Base-by-base conservation (phyloP, 2,329 filamentous ascomycete species). In the Epichloe bromicola region DNA sequence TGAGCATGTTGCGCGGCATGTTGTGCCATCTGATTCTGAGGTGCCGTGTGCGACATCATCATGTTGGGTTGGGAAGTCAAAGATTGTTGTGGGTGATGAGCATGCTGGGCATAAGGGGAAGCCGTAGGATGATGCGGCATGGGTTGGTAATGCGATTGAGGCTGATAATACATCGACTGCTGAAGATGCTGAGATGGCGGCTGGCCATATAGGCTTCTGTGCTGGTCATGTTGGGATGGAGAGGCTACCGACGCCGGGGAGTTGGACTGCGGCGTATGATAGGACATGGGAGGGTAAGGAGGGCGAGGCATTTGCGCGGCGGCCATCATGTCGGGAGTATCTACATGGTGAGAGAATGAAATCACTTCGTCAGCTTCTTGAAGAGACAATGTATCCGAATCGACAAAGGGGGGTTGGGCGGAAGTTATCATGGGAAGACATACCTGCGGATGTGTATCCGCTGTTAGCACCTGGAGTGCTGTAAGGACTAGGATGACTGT, bases 221-320 rank as follows among this genome's bases (percentile, higher is more conserved):
- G 88, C 63, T 91, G 88, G 64, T 97, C 91, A 69, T 95, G 89
- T 51, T 82, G 79, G 52, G 89, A 88, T 20, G 88, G 85, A 36
- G 91, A 96, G 56, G 90, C 86, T 60, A 96, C 90, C 48, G 90
- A 95, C 39, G 88, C 88, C 46, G 91, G 91, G 51, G 91, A 95
- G 69, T 91, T 95, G 51, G 90, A 95, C 71, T 96, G 90, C 51
- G 90, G 89, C 17, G 90, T 94, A 68, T 96, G 88, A 66, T 96
- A 96, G 34, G 76, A 77, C 65, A 95, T 95, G 54, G 88, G 88
- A 59, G 90, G 90, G 66, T 94, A 95, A 45, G 83, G 79, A 60
- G 83, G 80, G 67, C 84, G 80, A 68, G 88, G 85, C 86, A 82
- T 77, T 64, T 74, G 70, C 55, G 71, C 72, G 61, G 79, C 75